These are phyloP conservation scores for Macrotyloma uniflorum DNA, from an alignment of 306 rosid genomes.

Conservation along the genomic window DNA sequence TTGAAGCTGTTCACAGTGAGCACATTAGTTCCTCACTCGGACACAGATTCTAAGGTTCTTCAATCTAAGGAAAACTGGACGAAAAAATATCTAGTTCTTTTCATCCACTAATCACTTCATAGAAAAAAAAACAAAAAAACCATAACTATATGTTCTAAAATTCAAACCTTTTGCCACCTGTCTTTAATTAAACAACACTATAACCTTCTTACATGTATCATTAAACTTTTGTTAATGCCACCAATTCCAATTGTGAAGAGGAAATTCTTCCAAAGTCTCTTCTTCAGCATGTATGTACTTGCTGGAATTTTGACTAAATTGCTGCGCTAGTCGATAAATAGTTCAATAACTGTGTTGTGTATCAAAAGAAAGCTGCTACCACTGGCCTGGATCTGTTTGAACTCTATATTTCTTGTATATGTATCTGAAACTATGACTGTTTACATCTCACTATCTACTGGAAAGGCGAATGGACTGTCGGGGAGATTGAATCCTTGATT, in stretches of 20 bases:
- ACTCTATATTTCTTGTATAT: slow-evolving; percentile 37
- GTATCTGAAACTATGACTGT: slow-evolving; percentile 34
- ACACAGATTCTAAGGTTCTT: slow-evolving; percentile 18
- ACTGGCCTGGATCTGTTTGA: slow-evolving; percentile 7
- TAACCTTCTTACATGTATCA: slow-evolving; percentile 43
- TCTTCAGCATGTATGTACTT: slow-evolving; percentile 35
- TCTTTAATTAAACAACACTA: slow-evolving; percentile 32
- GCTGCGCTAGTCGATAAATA: slow-evolving; percentile 30
- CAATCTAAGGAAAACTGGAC: slow-evolving; percentile 27
- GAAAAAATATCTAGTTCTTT: background rate
- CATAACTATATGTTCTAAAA: slow-evolving; percentile 20
- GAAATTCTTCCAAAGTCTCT: slow-evolving; percentile 19
- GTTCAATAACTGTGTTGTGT: slow-evolving; percentile 17
- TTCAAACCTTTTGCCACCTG: slow-evolving; percentile 29
- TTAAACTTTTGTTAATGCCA: slow-evolving; percentile 29
- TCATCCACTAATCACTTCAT: slow-evolving; percentile 20
- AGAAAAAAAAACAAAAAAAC: slow-evolving; percentile 29
- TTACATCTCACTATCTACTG: slow-evolving; percentile 23
- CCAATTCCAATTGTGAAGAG: slow-evolving; percentile 33
- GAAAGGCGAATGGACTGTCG: slow-evolving; percentile 72
- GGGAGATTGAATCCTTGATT: slow-evolving; percentile 69
- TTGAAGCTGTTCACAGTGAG: slow-evolving; percentile 24
- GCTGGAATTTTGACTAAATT: slow-evolving; percentile 20
- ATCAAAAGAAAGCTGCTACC: slow-evolving; percentile 32
- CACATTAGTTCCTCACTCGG: background rate